phyloP scores from a whole-genome alignment of 495 filamentous ascomycete species.

The Delitschia confertaspora region DNA sequence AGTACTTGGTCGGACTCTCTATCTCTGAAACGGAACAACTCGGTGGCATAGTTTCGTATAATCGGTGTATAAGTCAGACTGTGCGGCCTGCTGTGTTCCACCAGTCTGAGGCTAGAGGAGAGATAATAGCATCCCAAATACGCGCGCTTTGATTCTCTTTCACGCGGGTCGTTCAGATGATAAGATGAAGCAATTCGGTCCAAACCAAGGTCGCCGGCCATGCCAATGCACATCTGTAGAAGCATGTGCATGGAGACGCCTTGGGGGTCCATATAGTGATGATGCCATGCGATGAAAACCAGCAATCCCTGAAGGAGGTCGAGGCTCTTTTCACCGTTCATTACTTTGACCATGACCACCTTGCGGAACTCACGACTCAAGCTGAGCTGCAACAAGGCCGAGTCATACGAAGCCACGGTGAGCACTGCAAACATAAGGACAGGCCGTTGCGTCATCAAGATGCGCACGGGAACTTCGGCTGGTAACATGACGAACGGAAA shows the following conservation, averaged over 20 bases:
- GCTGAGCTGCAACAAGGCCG: conserved; percentile 10
- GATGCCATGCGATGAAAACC: conserved; percentile 23
- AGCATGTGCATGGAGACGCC: conserved; percentile 20
- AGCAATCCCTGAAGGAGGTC: conserved; percentile 23
- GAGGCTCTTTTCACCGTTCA: conserved; percentile 23
- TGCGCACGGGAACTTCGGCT: conserved; percentile 3
- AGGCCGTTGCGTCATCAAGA: conserved; percentile 14
- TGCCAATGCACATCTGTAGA: conserved; percentile 19
- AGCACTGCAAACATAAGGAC: conserved; percentile 18
- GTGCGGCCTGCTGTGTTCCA: conserved; percentile 6
- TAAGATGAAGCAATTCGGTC: conserved; percentile 1
- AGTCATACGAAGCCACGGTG: conserved; percentile 17
- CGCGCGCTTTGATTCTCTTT: conserved; percentile 17
- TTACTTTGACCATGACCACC: conserved; percentile 16
- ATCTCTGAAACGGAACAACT: conserved; percentile 5
- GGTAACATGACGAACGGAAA: conserved; percentile 19
- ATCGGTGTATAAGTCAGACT: conserved; percentile 4
- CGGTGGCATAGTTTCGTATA: conserved; percentile 7
- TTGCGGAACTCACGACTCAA: conserved; percentile 18
- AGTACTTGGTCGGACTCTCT: conserved; percentile 8
- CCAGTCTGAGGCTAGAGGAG: conserved; percentile 1
- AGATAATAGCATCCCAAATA: conserved; percentile 24
- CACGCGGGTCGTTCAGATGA: conserved; percentile 2
- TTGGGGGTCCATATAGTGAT: conserved; percentile 21
- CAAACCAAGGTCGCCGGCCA: conserved; percentile 17